Base-by-base conservation (phyloP, 768 basidiomycete species). In the Austroboletus festivus region DNA sequence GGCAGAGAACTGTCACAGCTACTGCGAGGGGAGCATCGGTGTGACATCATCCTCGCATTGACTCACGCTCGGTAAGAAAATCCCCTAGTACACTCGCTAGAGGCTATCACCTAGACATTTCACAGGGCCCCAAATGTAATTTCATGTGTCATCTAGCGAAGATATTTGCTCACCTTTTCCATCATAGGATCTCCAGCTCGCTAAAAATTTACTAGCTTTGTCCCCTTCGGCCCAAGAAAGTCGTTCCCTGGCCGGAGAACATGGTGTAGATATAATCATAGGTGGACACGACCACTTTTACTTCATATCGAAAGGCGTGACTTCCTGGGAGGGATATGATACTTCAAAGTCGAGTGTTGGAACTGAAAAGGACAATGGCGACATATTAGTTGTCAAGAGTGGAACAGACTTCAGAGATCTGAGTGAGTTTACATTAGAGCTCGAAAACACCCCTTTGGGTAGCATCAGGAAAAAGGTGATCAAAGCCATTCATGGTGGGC, bases 231-330 rank as follows among this genome's bases (percentile, higher is more conserved):
- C 71, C 15, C 84, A 83, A 59, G 43, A 69, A 26, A 49, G 51
- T 3, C 57, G 57, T 5, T 56, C 77, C 2, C 73, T 86, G 34
- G 68, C 68, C 18, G 64, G 68, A 35, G 61, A 72, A 40, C 91
- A 95, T 54, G 93, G 93, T 8, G 85, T 85, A 3, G 93, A 94
- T 59, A 68, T 93, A 21, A 66, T 94, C 35, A 76, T 94, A 3
- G 93, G 93, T 4, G 93, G 93, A 2, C 93, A 95, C 58, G 93
- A 95, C 61, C 93, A 95, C 53, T 69, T 86, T 3, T 91, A 89
- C 68, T 91, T 79, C 61, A 76, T 80, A 34, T 80, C 84, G 34
- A 80, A 75, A 54, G 89, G 86, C 10, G 77, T 81, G 16, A 74
- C 71, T 33, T 62, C 69, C 4, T 91, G 88, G 88, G 79, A 86